Evolutionary conservation across 805 yeast species (phyloP).

Genomic region (Candida cerambycidarum): DNA sequence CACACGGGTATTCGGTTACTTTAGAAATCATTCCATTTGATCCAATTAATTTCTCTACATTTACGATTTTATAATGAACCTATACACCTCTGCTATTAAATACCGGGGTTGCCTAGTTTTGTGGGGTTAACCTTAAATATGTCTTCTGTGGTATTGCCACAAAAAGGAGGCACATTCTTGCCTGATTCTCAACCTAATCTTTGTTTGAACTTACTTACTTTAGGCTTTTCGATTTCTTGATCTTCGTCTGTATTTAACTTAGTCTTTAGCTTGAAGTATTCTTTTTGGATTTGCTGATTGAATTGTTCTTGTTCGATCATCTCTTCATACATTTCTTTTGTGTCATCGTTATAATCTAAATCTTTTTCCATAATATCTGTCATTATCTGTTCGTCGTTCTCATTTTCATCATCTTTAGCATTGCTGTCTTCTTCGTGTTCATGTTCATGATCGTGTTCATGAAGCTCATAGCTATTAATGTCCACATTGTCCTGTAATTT

Average conservation of each 20-base stretch:
- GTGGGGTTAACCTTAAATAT: constrained; percentile 4
- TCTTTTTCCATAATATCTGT: constrained; percentile 20
- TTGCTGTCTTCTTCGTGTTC: constrained; percentile 8
- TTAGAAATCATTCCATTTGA: not conserved
- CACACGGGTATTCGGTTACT: constrained; percentile 11
- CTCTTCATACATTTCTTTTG: constrained; percentile 14
- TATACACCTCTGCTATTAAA: constrained; percentile 3
- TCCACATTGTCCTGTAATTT: constrained; percentile 8
- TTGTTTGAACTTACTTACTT: constrained; percentile 14
- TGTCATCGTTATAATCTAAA: not conserved
- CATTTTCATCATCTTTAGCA: constrained; percentile 4
- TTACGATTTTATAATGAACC: not conserved
- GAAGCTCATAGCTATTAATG: constrained; percentile 17
- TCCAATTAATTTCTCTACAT: constrained; percentile 7
- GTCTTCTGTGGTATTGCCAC: too few species aligned
- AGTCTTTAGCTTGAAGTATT: constrained; percentile 21
- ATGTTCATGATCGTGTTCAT: constrained; percentile 13
- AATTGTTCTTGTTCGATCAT: constrained; percentile 29
- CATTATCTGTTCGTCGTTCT: constrained; percentile 4
- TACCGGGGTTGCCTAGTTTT: constrained; percentile 3
- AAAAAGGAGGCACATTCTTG: too few species aligned
- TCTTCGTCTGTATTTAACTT: constrained; percentile 9
- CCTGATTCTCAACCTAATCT: constrained; percentile 7
- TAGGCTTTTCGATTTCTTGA: constrained; percentile 7
- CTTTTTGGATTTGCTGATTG: constrained; percentile 49